Base-by-base conservation (phyloP, 1,284 basidiomycete species). In the Bjerkandera adusta region DNA sequence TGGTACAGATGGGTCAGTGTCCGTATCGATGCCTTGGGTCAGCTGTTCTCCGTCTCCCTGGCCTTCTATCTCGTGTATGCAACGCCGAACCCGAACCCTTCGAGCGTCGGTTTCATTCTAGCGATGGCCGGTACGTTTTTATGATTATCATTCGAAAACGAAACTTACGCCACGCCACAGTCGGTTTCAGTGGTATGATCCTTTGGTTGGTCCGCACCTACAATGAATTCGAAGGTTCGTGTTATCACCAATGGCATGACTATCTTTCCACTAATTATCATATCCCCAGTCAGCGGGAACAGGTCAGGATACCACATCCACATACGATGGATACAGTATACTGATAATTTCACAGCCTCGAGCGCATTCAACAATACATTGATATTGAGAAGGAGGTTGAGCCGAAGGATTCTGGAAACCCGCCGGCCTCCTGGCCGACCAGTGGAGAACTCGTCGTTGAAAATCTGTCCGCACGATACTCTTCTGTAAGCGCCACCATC, bases 381-480 rank as follows among this genome's bases (percentile, higher is more conserved):
- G 60, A 71, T n/a, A 86, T 89, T 45, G 85, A 87, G 45, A 85
- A 89, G 58, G 88, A 91, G 59, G 75, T n/a, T n/a, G 41, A 43
- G 13, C 41, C 75, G 1, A 71, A 71, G 0, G 59, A 66, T 13
- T 56, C 63, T 5, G 79, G 79, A 1, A 38, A 53, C 2, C 87
- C 88, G 20, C 85, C 88, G 2, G 88, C 87, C 1, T 79, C 84
- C 50, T 91, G 89, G 88, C 89, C 88, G 0, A 72, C 82, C 0
- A 84, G 80, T 29, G 88, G 88, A 3, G 71, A 78, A 26, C 67
- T 90, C 22, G 63, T 67, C 3, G 82, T 88, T 0, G 79, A 89
- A 50, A 72, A 73, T 15, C 65, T 83, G 10, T 76, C 71, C 11
- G 80, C 81, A 18, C 68, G 72, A 18, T 85, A 84, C 54, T 77